Evolutionary conservation across 345 rosid species (phyloP), one percentile per base, ranked within the genome.

Genomic region (Boechera divaricarpa): DNA sequence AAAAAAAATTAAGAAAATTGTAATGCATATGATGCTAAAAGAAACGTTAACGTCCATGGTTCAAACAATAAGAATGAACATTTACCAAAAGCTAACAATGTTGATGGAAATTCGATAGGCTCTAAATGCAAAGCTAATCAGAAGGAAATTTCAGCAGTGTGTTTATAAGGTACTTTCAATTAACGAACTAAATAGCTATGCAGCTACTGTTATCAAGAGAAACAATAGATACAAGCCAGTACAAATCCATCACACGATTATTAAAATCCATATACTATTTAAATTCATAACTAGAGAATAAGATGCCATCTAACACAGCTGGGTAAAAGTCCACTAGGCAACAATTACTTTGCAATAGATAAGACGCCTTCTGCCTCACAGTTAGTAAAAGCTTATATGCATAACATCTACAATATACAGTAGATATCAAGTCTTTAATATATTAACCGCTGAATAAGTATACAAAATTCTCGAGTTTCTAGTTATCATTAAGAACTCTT

Each of bases 31-130:
- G 41, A 69, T 56, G 28, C 54, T 42, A 56, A 55, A 56, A n/a
- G 63, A 39, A 56, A 29, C 31, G 7, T 3, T 31, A 10, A 55
- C 41, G 39, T 53, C 53, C 61, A 68, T 10, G 13, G 60, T 70
- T 29, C 31, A 69, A 55, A 41, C 31, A 69, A 39, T 38, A 53
- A 5, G 2, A 42, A 41, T 57, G 55, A 11, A 5, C 24, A 21
- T 21, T 21, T 21, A 21, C 32, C 9, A 33, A 59, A 32, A 58
- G 33, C 15, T 48, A 13, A 59, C 47, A 7, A 11, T 54, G 51
- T 26, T 26, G 21, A 52, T 36, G 58, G 33, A n/a, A 33, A 42
- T n/a, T 44, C 12, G 33, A 58, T 45, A 70, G 45, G 35, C 21
- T 57, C 35, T 10, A 56, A 38, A 56, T 31, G 73, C 51, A 29